Conservation (phyloP, 345 rosid genomes). For the Excoecaria cochinchinensis region DNA sequence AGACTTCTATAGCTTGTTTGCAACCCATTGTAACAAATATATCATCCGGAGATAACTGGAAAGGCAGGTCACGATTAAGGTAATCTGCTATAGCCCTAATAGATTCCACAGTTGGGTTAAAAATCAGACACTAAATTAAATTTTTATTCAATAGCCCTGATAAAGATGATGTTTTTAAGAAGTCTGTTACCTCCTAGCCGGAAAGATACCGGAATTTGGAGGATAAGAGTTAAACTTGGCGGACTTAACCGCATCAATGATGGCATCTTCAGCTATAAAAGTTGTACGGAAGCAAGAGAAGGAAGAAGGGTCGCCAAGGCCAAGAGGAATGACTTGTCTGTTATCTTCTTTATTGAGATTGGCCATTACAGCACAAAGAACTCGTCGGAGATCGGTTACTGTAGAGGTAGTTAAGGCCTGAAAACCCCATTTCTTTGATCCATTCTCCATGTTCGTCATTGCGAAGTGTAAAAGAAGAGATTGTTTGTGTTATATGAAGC, state of each 20-base stretch:
- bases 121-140: background rate
- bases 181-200: conserved; percentile 47
- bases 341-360: conserved; percentile 33
- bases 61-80: conserved; percentile 45
- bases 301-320: conserved; percentile 54
- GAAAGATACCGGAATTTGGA: conserved; percentile 37
- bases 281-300: conserved; percentile 42
- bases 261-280: conserved; percentile 44
- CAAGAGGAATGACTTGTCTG: conserved; percentile 36
- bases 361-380: conserved; percentile 11
- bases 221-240: conserved; percentile 43
- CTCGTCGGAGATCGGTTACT: conserved; percentile 27
- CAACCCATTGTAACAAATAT: conserved; percentile 54
- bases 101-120: background rate
- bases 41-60: conserved; percentile 50
- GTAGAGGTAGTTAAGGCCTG: background rate
- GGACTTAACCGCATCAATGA: conserved; percentile 40
- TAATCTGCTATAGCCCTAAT: conserved; percentile 56
- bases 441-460: conserved; percentile 9
- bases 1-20: conserved; percentile 52
- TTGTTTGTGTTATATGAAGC: no score
- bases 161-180: no score
- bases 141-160: background rate
- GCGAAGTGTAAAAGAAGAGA: no score
- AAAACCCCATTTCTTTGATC: conserved; percentile 27